Base-by-base conservation (phyloP, 441 rosid species). In the Pelargonium myrrhifolium region DNA sequence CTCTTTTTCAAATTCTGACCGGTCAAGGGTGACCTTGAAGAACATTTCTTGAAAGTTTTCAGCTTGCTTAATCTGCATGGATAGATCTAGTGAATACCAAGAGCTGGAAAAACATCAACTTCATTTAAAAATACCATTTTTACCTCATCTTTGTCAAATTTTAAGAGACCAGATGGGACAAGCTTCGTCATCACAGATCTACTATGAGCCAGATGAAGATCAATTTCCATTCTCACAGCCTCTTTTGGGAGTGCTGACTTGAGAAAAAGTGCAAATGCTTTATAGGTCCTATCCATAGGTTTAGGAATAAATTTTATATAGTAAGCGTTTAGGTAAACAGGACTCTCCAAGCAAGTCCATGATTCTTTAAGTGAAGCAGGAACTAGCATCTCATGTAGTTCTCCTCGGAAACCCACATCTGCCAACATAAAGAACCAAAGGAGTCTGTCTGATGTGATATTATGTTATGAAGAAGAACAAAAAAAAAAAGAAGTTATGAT, bases 131-230 rank as follows among this genome's bases (percentile, higher is more conserved):
- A 63, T 69, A 73, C 61, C 31, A 69, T 22, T 26, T 76, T 68
- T 78, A 91, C 99, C 97, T 89, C 89, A 65, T 84, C 80, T 64
- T 76, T 73, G 61, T 78, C 35, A 75, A 91, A 94, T 64, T 60
- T 63, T 61, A 68, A 67, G 55, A 70, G 62, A 37, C 86, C 86
- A 10, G 79, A 78, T 64, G 87, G 86, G 64, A 86, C 76, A 78
- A 94, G 81, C 81, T 79, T 82, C 64, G 90, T 83, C 75, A 60
- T 62, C 68, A 94, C 97, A 76, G 81, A 82, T 82, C 99, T 84
- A 71, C 92, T 85, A 73, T 71, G 89, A 73, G 96, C 92, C 77
- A 94, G 87, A 79, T 94, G 99, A 74, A 94, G 97, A 65, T 91
- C 92, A 20, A 89, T 67, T 64, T 87, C 83, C 88, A 94, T 74